Evolutionary conservation across 2,329 filamentous ascomycete species (phyloP).

Genomic region (Arthrobotrys iridis): DNA sequence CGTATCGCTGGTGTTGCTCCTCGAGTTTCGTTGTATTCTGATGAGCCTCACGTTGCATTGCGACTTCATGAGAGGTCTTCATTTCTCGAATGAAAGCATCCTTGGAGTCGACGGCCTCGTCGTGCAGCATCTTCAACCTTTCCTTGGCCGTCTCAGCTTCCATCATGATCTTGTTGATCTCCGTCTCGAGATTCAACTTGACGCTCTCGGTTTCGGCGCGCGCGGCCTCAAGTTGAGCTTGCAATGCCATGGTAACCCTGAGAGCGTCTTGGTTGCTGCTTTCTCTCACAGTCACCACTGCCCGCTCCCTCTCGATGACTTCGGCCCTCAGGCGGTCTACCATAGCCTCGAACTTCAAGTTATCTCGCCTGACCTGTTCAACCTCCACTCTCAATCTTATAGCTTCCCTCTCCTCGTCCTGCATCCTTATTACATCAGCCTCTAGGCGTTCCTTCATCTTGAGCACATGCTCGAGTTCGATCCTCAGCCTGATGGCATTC

Average conservation of each 20-base stretch:
- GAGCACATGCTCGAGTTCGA: conserved; percentile 57
- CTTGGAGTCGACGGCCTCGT: conserved; percentile 79
- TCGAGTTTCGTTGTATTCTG: conserved; percentile 67
- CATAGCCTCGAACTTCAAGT: conserved; percentile 63
- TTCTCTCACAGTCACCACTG: conserved; percentile 79
- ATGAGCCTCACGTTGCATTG: conserved; percentile 67
- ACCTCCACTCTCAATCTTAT: conserved; percentile 61
- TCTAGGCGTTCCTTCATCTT: conserved; percentile 68
- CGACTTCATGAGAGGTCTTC: conserved; percentile 59
- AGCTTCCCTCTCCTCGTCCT: conserved; percentile 72
- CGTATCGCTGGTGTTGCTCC: conserved; percentile 70
- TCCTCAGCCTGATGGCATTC: conserved; percentile 66
- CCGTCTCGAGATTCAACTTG: conserved; percentile 81
- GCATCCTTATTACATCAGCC: conserved; percentile 72
- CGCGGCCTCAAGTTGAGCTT: conserved; percentile 82
- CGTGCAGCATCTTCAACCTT: conserved; percentile 82
- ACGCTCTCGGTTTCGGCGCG: conserved; percentile 87
- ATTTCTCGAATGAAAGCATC: conserved; percentile 67
- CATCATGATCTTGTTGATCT: conserved; percentile 80
- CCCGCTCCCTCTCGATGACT: conserved; percentile 55
- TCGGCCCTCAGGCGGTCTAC: conserved; percentile 65
- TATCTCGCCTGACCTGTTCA: conserved; percentile 55
- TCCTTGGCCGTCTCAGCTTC: conserved; percentile 83
- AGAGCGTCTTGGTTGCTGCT: conserved; percentile 81
- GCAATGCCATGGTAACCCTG: conserved; percentile 79